phyloP scores from a whole-genome alignment of 2,329 filamentous ascomycete genomes.

The Exophiala dermatitidis region DNA sequence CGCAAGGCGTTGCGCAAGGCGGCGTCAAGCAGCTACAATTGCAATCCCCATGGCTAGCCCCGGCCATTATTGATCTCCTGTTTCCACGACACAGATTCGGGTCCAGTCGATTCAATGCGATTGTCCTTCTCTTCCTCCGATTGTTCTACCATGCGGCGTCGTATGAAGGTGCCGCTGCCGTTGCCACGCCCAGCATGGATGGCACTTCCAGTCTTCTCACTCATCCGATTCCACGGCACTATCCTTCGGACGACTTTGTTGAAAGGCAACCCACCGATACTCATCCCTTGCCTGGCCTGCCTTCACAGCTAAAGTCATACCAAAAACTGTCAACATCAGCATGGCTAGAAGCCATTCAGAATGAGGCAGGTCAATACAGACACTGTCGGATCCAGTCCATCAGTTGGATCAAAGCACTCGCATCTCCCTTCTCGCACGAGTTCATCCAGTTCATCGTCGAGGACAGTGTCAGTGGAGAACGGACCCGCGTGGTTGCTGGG shows the following conservation, averaged over 20 bases:
- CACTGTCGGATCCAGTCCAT: constrained; percentile 17
- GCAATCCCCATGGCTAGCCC: too few relatives aligned
- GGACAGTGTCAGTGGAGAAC: constrained; percentile 11
- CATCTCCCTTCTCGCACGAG: constrained; percentile 24
- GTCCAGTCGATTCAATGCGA: constrained; percentile 18
- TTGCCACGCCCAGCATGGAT: not conserved
- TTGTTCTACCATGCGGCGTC: constrained; percentile 21
- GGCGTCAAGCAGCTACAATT: too few relatives aligned
- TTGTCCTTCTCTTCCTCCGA: constrained; percentile 18
- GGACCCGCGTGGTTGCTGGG: constrained; percentile 16
- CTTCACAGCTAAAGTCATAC: constrained; percentile 6
- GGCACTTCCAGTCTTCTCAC: too few relatives aligned
- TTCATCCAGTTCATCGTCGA: constrained; percentile 24
- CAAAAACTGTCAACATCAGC: constrained; percentile 11
- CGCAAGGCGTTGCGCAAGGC: too few relatives aligned
- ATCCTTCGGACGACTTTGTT: too few relatives aligned
- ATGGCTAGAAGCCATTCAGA: constrained; percentile 5
- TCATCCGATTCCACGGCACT: too few relatives aligned
- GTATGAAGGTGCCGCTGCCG: constrained; percentile 6
- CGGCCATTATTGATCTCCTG: too few relatives aligned
- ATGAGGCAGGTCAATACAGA: constrained; percentile 1
- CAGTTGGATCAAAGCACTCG: constrained; percentile 25
- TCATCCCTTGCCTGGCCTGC: constrained; percentile 1
- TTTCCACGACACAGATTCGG: constrained; percentile 19
- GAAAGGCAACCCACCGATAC: not conserved